phyloP scores from a whole-genome alignment of 371 early-diverging fungal genomes.

The Syncephalastrum sp. region DNA sequence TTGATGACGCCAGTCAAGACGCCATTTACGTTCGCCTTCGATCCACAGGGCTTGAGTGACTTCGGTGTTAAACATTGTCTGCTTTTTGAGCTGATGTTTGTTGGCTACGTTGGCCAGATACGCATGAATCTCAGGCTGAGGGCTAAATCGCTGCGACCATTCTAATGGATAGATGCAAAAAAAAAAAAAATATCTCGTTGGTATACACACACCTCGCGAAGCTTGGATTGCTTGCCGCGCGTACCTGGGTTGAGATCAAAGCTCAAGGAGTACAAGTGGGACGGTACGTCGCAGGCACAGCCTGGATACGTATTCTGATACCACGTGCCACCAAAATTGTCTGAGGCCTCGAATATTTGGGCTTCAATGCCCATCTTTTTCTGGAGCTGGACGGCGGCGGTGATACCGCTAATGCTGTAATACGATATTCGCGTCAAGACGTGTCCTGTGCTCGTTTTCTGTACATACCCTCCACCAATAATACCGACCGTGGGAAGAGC shows the following conservation, averaged over 20 bases:
- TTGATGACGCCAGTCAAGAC: constrained; percentile 24
- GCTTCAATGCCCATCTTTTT: constrained; percentile 46
- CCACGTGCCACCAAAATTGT: constrained; percentile 66
- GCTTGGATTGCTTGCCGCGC: not conserved
- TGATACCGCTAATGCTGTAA: constrained; percentile 59
- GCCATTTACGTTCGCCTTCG: constrained; percentile 44
- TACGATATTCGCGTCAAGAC: too few species aligned
- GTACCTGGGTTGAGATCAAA: constrained; percentile 47
- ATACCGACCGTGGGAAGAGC: constrained; percentile 4
- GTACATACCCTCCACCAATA: constrained; percentile 23
- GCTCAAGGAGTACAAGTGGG: constrained; percentile 54
- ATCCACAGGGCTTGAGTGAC: constrained; percentile 45
- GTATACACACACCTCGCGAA: not conserved
- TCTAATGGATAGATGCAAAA: constrained; percentile 18
- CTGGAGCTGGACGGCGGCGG: constrained; percentile 55
- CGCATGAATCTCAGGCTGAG: constrained; percentile 47
- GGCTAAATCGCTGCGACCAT: constrained; percentile 46
- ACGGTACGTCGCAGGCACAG: constrained; percentile 53
- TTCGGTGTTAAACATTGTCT: constrained; percentile 48
- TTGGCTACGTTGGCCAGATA: constrained; percentile 50
- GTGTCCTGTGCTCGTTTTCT: not conserved
- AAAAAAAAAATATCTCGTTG: not conserved
- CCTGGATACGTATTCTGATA: constrained; percentile 62
- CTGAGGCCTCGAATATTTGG: constrained; percentile 54
- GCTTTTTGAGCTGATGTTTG: constrained; percentile 46